Evolutionary conservation across 345 rosid species (phyloP).

Genomic region (Brassica nigra): DNA sequence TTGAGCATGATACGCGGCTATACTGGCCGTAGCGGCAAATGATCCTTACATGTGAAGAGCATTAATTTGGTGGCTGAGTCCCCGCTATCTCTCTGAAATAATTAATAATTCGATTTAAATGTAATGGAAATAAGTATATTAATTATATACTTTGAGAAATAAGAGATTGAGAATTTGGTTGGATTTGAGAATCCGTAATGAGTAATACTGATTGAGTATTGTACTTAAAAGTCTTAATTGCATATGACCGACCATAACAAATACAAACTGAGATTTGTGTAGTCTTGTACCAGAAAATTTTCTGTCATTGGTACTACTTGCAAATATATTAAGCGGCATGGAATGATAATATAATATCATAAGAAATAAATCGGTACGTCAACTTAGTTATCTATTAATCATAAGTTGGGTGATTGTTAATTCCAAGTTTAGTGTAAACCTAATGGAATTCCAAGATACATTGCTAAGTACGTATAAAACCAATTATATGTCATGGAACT

Average conservation of each 20-base stretch:
- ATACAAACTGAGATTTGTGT: conserved; percentile 25
- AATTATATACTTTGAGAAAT: conserved; percentile 17
- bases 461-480: neutral
- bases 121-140: neutral
- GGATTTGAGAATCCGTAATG: conserved; percentile 31
- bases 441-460: neutral
- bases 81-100: conserved; percentile 6
- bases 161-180: conserved; percentile 29
- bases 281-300: conserved; percentile 33
- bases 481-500: neutral
- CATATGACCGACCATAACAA: conserved; percentile 41
- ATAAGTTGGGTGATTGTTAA: neutral
- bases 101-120: neutral
- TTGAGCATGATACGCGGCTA: conserved; percentile 54
- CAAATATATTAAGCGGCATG: conserved; percentile 12
- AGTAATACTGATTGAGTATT: conserved; percentile 11
- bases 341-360: conserved; percentile 3
- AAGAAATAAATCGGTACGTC: conserved; percentile 3
- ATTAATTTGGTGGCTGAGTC: conserved; percentile 37
- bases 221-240: conserved; percentile 34
- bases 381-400: conserved; percentile 11
- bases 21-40: conserved; percentile 58
- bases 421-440: neutral
- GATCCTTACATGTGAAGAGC: conserved; percentile 64
- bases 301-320: neutral